Conservation (phyloP, 2,329 filamentous ascomycete species). For the Aureobasidium mangrovei region DNA sequence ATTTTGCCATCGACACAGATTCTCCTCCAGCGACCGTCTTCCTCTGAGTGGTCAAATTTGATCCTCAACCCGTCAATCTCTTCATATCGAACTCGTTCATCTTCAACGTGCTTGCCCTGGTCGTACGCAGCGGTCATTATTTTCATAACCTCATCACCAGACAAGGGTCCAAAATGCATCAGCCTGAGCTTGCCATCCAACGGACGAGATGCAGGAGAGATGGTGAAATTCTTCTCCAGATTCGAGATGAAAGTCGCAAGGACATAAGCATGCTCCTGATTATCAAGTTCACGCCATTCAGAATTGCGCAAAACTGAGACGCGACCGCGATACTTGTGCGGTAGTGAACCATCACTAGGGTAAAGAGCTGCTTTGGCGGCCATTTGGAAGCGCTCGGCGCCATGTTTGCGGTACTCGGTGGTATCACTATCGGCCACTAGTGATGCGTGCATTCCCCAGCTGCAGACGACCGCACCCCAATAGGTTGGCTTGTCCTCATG, state of each 20-base stretch:
- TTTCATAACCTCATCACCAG: slow-evolving; percentile 60
- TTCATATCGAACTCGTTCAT: slow-evolving; percentile 59
- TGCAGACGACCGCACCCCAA: slow-evolving; percentile 75
- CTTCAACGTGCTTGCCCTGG: slow-evolving; percentile 45
- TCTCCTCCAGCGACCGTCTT: slow-evolving; percentile 67
- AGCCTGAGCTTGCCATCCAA: slow-evolving; percentile 63
- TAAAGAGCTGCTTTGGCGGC: slow-evolving; percentile 69
- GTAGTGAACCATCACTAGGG: slow-evolving; percentile 42
- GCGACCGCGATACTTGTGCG: slow-evolving; percentile 49
- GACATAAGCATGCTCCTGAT: slow-evolving; percentile 61
- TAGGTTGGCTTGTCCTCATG: slow-evolving; percentile 28
- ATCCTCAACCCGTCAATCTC: slow-evolving; percentile 60
- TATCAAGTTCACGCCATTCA: slow-evolving; percentile 30
- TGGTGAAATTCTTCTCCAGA: slow-evolving; percentile 71
- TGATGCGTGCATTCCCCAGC: slow-evolving; percentile 82
- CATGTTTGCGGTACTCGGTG: slow-evolving; percentile 65
- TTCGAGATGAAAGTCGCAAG: slow-evolving; percentile 70
- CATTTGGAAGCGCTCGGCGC: slow-evolving; percentile 72
- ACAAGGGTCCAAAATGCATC: slow-evolving; percentile 63
- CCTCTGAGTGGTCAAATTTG: slow-evolving; percentile 57
- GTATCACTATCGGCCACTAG: slow-evolving; percentile 90
- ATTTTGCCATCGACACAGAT: slow-evolving; percentile 91
- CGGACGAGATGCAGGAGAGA: slow-evolving; percentile 64
- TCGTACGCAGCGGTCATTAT: slow-evolving; percentile 61
- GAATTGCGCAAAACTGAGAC: slow-evolving; percentile 36